Percentiles rank a stretch among this genome's conserved stretches.
These are phyloP conservation scores for Tylopilus sp. DNA, from an alignment of 1,284 basidiomycete genomes.

Conservation along the genomic window DNA sequence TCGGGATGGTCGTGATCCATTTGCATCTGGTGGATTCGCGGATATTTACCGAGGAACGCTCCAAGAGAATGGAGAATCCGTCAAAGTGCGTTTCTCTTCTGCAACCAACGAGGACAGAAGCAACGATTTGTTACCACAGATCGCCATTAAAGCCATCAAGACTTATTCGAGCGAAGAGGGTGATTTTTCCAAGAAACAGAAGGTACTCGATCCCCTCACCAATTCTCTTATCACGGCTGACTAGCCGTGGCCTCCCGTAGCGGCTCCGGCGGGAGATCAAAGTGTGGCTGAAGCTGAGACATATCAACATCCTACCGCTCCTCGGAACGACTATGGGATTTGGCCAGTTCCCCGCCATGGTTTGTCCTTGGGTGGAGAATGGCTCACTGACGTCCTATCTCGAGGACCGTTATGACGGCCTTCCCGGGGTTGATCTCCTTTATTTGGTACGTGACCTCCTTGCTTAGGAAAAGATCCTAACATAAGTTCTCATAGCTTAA, in stretches of 20 bases:
- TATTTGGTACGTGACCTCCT: not conserved
- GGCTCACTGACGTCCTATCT: slow-evolving; percentile 5
- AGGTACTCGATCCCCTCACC: not conserved
- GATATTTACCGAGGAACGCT: slow-evolving; percentile 10
- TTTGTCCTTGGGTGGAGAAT: slow-evolving; percentile 10
- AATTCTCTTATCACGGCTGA: not conserved
- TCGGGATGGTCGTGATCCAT: slow-evolving; percentile 7
- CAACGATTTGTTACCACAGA: slow-evolving; percentile 1
- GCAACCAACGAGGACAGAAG: not conserved
- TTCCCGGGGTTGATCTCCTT: not conserved
- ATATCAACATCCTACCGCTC: slow-evolving; percentile 7
- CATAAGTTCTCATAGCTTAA: not conserved
- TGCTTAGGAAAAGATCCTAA: not conserved
- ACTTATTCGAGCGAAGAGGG: slow-evolving; percentile 8
- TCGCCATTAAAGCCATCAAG: slow-evolving; percentile 21
- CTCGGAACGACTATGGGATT: slow-evolving; percentile 7
- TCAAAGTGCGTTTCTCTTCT: not conserved
- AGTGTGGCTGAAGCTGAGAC: slow-evolving; percentile 10
- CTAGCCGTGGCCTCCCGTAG: not conserved
- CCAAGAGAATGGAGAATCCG: not conserved
- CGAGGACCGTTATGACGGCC: not conserved
- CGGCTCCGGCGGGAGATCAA: slow-evolving; percentile 12
- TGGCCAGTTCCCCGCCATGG: slow-evolving; percentile 12
- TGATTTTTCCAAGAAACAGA: slow-evolving; percentile 14
- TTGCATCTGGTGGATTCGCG: slow-evolving; percentile 12